A percentile compares a stretch with the other conserved stretches of the same genome.
These are phyloP conservation scores for Trametes pubescens DNA, from an alignment of 1,284 basidiomycete species.

Conservation along the genomic window DNA sequence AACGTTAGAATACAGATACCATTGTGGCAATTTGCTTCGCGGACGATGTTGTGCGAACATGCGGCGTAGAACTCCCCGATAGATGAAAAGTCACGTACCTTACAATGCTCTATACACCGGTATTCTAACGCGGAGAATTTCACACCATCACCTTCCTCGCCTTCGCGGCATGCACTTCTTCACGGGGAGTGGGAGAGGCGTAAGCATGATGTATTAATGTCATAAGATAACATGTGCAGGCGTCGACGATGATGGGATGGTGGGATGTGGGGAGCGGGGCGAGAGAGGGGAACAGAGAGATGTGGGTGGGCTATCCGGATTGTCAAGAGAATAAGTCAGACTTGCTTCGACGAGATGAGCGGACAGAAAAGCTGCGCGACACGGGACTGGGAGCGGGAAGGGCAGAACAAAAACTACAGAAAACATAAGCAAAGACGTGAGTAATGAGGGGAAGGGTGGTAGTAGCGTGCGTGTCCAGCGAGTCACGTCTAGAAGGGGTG, in stretches of 20 bases:
- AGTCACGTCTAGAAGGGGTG: slow-evolving; percentile 13
- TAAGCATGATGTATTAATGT: slow-evolving; percentile 42
- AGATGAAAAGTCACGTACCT: slow-evolving; percentile 22
- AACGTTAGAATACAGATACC: background rate
- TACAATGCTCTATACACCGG: slow-evolving; percentile 22
- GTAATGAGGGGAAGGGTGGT: slow-evolving; percentile 3
- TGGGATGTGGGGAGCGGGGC: slow-evolving; percentile 9
- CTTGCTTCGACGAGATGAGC: slow-evolving; percentile 43
- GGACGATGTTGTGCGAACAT: slow-evolving; percentile 11
- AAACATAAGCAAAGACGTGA: slow-evolving; percentile 32
- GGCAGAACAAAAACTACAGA: slow-evolving; percentile 40
- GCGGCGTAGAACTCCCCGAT: slow-evolving; percentile 9
- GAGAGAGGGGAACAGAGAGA: slow-evolving; percentile 23
- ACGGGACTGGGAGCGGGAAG: slow-evolving; percentile 36
- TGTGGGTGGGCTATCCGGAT: slow-evolving; percentile 40
- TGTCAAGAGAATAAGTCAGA: slow-evolving; percentile 52
- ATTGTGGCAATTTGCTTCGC: slow-evolving; percentile 2
- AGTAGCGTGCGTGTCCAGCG: slow-evolving; percentile 23
- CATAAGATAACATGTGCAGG: slow-evolving; percentile 47
- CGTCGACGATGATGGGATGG: slow-evolving; percentile 29
- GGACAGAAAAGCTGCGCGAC: slow-evolving; percentile 36
- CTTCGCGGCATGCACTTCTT: background rate
- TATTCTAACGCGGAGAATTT: slow-evolving; percentile 8
- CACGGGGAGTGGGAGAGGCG: slow-evolving; percentile 19
- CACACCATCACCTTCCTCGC: slow-evolving; percentile 5